A percentile compares a stretch with the other conserved stretches of the same genome.
Conservation (phyloP, 441 rosid species). For the Adansonia gregorii region DNA sequence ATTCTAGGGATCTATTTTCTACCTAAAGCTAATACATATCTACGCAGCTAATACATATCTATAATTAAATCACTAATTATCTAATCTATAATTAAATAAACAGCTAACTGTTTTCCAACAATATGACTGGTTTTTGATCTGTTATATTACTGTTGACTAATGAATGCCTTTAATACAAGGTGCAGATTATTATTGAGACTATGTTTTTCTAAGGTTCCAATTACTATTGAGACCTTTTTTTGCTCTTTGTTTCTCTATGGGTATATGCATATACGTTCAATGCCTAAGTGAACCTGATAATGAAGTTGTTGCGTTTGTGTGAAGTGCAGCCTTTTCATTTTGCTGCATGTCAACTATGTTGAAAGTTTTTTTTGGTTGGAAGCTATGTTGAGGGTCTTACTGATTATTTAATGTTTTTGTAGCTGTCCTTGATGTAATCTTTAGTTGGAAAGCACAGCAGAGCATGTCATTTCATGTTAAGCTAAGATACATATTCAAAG, state of each 20-base stretch:
- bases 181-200: background rate
- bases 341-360: slow-evolving; percentile 25
- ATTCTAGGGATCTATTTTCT: no score
- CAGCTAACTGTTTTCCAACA: background rate
- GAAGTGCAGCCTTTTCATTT: background rate
- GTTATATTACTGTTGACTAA: slow-evolving; percentile 7
- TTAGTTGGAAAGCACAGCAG: slow-evolving; percentile 84
- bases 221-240: background rate
- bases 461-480: slow-evolving; percentile 94
- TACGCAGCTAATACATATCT: no score
- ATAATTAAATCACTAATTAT: no score
- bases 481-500: slow-evolving; percentile 96
- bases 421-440: slow-evolving; percentile 95
- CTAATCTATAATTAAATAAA: no score
- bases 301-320: slow-evolving; percentile 16
- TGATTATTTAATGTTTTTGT: slow-evolving; percentile 41
- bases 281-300: background rate
- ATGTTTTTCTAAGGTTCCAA: background rate
- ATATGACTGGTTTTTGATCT: background rate
- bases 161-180: background rate
- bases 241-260: slow-evolving; percentile 2
- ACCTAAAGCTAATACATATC: no score
- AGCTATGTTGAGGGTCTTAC: slow-evolving; percentile 3
- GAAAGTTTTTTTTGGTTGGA: background rate
- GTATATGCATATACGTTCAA: background rate